phyloP scores from a whole-genome alignment of 2,329 filamentous ascomycete genomes.

The Ophiostoma piceae region DNA sequence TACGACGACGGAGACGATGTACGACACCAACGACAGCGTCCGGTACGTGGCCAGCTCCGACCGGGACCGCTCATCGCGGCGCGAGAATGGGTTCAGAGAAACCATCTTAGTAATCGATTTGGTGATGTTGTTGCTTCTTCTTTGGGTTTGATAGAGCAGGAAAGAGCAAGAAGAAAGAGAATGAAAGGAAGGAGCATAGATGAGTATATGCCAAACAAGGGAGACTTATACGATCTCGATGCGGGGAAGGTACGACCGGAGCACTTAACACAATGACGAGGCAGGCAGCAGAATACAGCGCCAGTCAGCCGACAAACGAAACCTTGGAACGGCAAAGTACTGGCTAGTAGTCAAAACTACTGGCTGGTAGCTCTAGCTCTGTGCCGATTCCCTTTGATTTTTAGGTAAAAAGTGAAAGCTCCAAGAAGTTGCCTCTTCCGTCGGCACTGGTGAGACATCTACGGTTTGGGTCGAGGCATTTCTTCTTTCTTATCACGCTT shows the following conservation, averaged over 20 bases:
- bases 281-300: slow-evolving; percentile 4
- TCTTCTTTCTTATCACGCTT: neutral
- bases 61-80: slow-evolving; percentile 59
- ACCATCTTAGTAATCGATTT: slow-evolving; percentile 18
- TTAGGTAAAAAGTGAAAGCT: neutral
- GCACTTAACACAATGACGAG: neutral
- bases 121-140: neutral
- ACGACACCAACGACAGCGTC: slow-evolving; percentile 66
- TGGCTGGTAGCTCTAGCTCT: neutral
- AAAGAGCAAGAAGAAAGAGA: neutral
- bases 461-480: neutral
- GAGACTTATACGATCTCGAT: slow-evolving; percentile 14
- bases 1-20: slow-evolving; percentile 66
- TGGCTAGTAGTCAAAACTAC: neutral
- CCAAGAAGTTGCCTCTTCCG: neutral
- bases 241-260: neutral
- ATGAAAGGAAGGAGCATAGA: neutral
- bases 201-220: neutral
- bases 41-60: slow-evolving; percentile 67
- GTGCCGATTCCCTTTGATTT: neutral
- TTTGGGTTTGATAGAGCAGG: neutral
- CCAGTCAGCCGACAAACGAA: neutral
- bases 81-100: slow-evolving; percentile 65
- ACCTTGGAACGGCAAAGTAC: slow-evolving; percentile 11
- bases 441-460: neutral